Evolutionary conservation across 805 yeast genomes (phyloP), one percentile per base, ranked within the genome.

Genomic region (Candida koratica): DNA sequence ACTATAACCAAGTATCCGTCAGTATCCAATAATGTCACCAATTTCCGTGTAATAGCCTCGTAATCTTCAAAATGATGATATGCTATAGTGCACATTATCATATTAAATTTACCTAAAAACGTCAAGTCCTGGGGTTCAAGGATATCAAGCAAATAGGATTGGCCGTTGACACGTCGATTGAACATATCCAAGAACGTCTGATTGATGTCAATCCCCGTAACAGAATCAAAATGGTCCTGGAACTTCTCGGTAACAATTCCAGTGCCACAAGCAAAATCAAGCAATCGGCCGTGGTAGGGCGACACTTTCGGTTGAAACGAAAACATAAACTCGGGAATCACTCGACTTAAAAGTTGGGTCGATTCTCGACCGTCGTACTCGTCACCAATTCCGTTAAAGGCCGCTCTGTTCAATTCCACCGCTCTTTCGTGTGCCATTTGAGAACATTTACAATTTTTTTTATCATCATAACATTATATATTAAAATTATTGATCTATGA

Each of bases 181-280:
- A 38, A 32, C 3, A 33, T 29, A 5, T 34, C 48, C 28, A 54
- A 46, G 27, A 54, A 51, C 17, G 28, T 42, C 8, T 47, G 42
- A 31, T 60, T 65, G 35, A 68, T 59, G 36, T 68, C 73, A 11
- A 67, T 42, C 2, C 72, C 72, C 6, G 23, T 17, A 9, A 33
- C 20, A 14, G 24, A 16, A 15, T 25, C 31, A 11, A 36, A 25
- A 37, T 57, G 57, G 3, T 64, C 64, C 5, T 52, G 53, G 16
- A 66, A 32, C n/a, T 48, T 49, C 34, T 50, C 44, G 2, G 64
- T 55, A 12, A 65, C 51, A 6, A 62, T 37, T 0, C 72, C 73
- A 1, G 70, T 57, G 3, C 73, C 73, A 39, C 71, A 67, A 0
- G 71, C 72, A 47, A 68, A 67, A 42, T 68, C 73, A 30, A 68